Percentiles rank a stretch among this genome's conserved stretches.
Evolutionary conservation across 345 rosid genomes (phyloP).

Genomic region (Eucalyptus erythrocorys): DNA sequence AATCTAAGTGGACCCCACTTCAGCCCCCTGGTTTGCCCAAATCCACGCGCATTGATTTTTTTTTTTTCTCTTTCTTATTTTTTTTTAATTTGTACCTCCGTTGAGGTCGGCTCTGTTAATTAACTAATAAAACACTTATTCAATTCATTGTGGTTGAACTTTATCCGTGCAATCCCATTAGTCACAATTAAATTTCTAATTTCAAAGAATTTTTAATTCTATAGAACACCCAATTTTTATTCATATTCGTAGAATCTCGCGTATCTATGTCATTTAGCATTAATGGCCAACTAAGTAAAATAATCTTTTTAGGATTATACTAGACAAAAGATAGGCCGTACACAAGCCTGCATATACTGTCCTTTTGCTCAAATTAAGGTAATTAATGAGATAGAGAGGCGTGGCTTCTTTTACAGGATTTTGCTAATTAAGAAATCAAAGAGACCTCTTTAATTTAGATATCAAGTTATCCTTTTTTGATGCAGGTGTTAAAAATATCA

Average conservation of each 20-base stretch:
- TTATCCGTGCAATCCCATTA: too few species aligned
- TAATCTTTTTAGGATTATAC: fast-evolving
- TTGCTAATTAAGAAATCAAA: neutral
- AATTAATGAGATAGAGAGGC: neutral
- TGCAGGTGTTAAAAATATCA: neutral
- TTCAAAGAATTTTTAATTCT: too few species aligned
- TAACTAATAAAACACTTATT: too few species aligned
- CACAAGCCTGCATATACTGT: too few species aligned
- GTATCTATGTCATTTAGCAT: too few species aligned
- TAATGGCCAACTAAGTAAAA: too few species aligned
- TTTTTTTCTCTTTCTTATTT: fast-evolving
- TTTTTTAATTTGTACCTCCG: too few species aligned
- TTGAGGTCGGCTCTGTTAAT: too few species aligned
- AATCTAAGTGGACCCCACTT: neutral
- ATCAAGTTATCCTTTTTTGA: neutral
- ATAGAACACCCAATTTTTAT: too few species aligned
- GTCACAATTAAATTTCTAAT: too few species aligned
- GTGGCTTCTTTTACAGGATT: fast-evolving
- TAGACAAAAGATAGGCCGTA: neutral
- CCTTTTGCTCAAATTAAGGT: neutral
- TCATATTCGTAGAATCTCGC: too few species aligned
- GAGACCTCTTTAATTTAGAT: neutral
- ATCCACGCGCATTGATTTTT: neutral
- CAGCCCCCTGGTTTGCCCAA: neutral
- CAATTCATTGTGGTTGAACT: too few species aligned